phyloP scores from a whole-genome alignment of 1,139 yeast species.

The Meyerozyma carpophila region DNA sequence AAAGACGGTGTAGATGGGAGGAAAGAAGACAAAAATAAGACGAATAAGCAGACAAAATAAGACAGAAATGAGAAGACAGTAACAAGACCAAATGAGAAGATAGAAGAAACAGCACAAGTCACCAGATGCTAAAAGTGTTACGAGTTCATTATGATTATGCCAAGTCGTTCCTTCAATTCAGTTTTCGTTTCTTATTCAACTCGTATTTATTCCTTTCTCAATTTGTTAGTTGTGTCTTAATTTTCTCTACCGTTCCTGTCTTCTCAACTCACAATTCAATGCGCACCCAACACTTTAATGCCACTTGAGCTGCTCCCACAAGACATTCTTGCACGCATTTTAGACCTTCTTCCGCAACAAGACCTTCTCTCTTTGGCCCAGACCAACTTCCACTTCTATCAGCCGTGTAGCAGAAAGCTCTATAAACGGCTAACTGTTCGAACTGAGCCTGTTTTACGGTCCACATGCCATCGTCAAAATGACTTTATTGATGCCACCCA shows the following conservation, averaged over 20 bases:
- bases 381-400: slow-evolving; percentile 11
- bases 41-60: no score
- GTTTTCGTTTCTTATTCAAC: no score
- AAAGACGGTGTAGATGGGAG: neutral
- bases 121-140: no score
- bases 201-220: no score
- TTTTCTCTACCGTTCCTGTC: neutral
- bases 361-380: slow-evolving; percentile 10
- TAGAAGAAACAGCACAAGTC: no score
- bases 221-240: neutral
- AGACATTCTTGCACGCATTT: slow-evolving; percentile 6
- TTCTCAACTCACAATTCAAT: neutral
- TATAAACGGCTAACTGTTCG: slow-evolving; percentile 8
- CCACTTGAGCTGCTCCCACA: slow-evolving; percentile 6
- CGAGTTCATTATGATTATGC: no score
- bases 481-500: slow-evolving; percentile 22
- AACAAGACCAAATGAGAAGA: no score
- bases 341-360: slow-evolving; percentile 11
- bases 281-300: slow-evolving; percentile 1
- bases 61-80: no score
- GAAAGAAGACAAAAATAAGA: no score
- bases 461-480: slow-evolving; percentile 4
- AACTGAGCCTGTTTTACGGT: neutral
- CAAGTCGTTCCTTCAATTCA: no score
- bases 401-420: slow-evolving; percentile 10